A percentile compares a stretch with the other conserved stretches of the same genome.
Evolutionary conservation across 352 stramenopile species (phyloP).

Genomic region (Pythium biforme): DNA sequence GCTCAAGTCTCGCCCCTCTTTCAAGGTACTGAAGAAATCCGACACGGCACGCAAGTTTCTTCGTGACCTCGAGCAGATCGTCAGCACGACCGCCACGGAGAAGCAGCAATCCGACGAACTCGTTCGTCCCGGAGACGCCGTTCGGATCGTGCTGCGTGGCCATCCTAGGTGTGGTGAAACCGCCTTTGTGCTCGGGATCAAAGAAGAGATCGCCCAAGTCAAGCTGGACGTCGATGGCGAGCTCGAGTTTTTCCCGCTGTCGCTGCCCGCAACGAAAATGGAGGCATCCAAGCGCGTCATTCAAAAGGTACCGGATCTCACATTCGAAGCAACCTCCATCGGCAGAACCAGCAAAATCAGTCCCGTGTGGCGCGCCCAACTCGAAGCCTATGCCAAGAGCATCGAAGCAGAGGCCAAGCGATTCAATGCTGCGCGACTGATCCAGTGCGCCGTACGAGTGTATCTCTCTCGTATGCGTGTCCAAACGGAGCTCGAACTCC

Average conservation of each 20-base stretch:
- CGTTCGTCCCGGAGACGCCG: constrained; percentile 49
- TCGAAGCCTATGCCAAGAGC: constrained; percentile 58
- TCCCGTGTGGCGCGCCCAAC: constrained; percentile 44
- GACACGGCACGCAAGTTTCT: constrained; percentile 58
- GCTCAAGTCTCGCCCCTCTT: constrained; percentile 12
- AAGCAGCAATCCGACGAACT: constrained; percentile 37
- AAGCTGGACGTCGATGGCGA: constrained; percentile 80
- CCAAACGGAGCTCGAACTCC: constrained; percentile 60
- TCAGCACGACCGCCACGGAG: constrained; percentile 38
- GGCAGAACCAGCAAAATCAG: constrained; percentile 44
- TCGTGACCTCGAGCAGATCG: constrained; percentile 57
- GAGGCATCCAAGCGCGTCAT: constrained; percentile 58
- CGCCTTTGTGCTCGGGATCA: constrained; percentile 61
- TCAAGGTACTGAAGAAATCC: constrained; percentile 37
- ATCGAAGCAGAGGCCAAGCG: constrained; percentile 68
- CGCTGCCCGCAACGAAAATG: constrained; percentile 52
- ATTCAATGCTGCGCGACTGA: constrained; percentile 61
- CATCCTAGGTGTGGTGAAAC: constrained; percentile 79
- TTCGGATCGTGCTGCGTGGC: constrained; percentile 71
- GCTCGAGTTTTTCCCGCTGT: constrained; percentile 78
- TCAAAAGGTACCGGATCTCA: constrained; percentile 54
- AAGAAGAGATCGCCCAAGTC: constrained; percentile 64
- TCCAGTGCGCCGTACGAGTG: constrained; percentile 69
- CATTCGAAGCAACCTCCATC: constrained; percentile 53
- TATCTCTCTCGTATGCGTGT: constrained; percentile 65